A percentile compares a stretch with the other conserved stretches of the same genome.
Conservation (phyloP, 2,329 filamentous ascomycete genomes). For the Cytospora paraplurivora region DNA sequence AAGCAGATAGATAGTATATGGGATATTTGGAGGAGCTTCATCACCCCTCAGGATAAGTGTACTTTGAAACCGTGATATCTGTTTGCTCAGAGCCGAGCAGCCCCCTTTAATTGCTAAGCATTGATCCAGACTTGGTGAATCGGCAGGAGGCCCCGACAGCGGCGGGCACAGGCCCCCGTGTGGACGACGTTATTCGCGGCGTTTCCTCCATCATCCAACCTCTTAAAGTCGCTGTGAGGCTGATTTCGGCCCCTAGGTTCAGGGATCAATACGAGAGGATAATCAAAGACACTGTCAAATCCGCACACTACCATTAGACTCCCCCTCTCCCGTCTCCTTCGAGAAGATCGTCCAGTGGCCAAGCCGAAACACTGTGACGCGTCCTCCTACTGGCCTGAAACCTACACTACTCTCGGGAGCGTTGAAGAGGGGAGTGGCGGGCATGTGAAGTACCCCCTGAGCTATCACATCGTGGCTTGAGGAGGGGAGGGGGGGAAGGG, state of each 20-base stretch:
- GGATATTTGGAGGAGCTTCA: no score
- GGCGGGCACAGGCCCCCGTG: no score
- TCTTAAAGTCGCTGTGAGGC: background rate
- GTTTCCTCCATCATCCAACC: background rate
- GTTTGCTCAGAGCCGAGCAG: no score
- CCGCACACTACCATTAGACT: background rate
- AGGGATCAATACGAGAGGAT: background rate
- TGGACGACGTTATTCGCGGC: background rate
- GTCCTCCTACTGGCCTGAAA: background rate
- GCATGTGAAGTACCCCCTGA: background rate
- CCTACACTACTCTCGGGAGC: background rate
- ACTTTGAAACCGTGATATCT: no score
- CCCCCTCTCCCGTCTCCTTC: background rate
- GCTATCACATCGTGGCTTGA: slow-evolving; percentile 10
- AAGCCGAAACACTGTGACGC: background rate
- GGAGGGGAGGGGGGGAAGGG: no score
- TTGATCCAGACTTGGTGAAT: no score
- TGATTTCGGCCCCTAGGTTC: background rate
- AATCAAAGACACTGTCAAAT: background rate
- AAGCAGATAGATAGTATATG: no score
- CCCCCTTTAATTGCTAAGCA: no score
- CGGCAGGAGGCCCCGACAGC: no score
- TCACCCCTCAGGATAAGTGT: no score
- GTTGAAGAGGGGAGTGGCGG: background rate
- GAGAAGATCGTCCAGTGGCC: no score